Conservation (phyloP, 2,329 filamentous ascomycete species). For the Neonectria punicea region DNA sequence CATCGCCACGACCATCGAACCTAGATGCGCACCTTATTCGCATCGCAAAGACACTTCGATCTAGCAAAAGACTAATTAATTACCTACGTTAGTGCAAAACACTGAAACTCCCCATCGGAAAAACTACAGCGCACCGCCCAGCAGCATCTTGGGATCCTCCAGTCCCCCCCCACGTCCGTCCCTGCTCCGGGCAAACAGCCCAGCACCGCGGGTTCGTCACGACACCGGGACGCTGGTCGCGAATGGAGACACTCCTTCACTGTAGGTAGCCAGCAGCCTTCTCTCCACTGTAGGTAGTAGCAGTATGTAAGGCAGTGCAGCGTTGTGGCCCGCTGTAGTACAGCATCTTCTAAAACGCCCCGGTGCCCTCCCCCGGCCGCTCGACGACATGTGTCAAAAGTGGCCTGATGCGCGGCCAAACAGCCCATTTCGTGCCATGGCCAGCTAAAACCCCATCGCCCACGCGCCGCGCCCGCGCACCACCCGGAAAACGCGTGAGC, state of each 20-base stretch:
- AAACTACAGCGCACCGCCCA: neutral
- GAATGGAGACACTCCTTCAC: neutral
- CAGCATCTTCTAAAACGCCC: neutral
- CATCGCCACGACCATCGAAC: neutral
- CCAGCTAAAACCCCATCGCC: neutral
- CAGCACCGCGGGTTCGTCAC: slow-evolving; percentile 15
- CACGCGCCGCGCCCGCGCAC: slow-evolving; percentile 15
- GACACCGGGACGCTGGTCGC: slow-evolving; percentile 9
- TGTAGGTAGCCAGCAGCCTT: too few relatives aligned
- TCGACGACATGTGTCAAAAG: slow-evolving; percentile 34
- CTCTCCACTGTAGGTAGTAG: too few relatives aligned
- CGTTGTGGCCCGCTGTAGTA: too few relatives aligned
- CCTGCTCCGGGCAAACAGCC: neutral
- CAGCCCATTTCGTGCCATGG: slow-evolving; percentile 37
- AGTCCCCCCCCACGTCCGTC: neutral
- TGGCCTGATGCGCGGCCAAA: slow-evolving; percentile 39
- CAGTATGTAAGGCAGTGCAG: neutral
- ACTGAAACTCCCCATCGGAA: neutral
- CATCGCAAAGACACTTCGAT: neutral
- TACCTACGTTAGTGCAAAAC: neutral
- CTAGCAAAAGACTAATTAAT: neutral
- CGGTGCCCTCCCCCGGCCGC: neutral
- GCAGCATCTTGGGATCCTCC: slow-evolving; percentile 1
- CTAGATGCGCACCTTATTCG: neutral
- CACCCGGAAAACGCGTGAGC: slow-evolving; percentile 40